Conservation (phyloP, 2,329 filamentous ascomycete species). For the Chalaropsis thielavioides region DNA sequence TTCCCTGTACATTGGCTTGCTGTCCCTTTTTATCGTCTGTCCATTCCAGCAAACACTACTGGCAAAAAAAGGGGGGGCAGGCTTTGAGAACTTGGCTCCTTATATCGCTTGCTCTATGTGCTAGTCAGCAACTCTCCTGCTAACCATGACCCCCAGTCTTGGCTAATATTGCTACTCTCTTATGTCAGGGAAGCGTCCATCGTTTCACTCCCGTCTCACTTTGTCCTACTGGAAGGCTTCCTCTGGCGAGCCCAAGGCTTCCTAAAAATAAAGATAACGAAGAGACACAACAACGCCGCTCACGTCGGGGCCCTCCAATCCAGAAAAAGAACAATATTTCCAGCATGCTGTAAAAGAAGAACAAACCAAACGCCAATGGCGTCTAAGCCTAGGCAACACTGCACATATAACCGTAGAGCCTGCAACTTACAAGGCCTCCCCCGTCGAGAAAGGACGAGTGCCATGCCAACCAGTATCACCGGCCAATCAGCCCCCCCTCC, state of each 20-base stretch:
- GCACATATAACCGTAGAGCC: background rate
- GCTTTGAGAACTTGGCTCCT: background rate
- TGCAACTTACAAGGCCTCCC: background rate
- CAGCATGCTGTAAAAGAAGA: background rate
- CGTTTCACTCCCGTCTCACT: slow-evolving; percentile 13
- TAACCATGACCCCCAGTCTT: background rate
- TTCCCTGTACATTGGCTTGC: background rate
- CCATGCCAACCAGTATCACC: background rate
- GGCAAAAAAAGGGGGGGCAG: background rate
- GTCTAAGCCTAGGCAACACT: background rate
- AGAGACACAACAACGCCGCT: background rate
- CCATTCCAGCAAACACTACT: background rate
- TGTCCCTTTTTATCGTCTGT: background rate
- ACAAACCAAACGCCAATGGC: background rate
- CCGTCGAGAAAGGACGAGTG: background rate
- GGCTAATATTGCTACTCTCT: background rate
- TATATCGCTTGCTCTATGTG: background rate
- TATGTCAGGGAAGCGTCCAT: slow-evolving; percentile 1
- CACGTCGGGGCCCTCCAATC: background rate
- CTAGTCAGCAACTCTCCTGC: background rate
- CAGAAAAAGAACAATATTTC: background rate
- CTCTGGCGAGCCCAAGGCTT: background rate
- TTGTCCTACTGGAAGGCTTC: background rate
- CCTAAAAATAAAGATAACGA: slow-evolving; percentile 1
- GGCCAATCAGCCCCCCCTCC: background rate